A percentile compares a stretch with the other conserved stretches of the same genome.
Evolutionary conservation across 1,139 yeast genomes (phyloP).

Genomic region (Blastobotrys malaysiensis): DNA sequence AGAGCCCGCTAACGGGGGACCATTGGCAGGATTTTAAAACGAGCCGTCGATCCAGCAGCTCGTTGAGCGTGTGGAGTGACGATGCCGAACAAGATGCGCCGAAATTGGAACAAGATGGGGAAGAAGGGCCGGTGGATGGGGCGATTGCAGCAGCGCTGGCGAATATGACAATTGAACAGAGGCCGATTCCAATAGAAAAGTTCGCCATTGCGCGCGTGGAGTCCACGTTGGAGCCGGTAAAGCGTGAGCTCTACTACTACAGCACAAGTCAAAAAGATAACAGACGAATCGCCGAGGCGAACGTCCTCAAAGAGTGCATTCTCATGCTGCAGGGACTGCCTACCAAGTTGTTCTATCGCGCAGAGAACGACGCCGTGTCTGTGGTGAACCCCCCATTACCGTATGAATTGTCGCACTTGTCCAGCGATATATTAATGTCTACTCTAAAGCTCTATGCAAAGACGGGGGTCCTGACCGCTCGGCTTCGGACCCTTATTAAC

Average conservation of each 20-base stretch:
- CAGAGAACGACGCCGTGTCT: not conserved
- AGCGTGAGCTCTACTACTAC: not conserved
- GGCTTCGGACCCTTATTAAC: conserved; percentile 17
- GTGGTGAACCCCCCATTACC: not conserved
- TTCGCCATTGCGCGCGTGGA: not conserved
- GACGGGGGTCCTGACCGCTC: conserved; percentile 15
- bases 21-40: conserved; percentile 20
- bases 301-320: conserved; percentile 18
- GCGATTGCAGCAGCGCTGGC: not conserved
- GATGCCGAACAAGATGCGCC: conserved; percentile 9
- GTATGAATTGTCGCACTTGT: conserved; percentile 11
- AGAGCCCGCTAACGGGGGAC: conserved; percentile 24
- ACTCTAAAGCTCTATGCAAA: conserved; percentile 13
- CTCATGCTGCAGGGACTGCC: conserved; percentile 18
- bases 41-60: not conserved
- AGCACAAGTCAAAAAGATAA: not conserved
- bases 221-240: not conserved
- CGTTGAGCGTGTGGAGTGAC: conserved; percentile 5
- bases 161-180: not conserved
- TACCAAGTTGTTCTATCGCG: conserved; percentile 8
- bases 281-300: conserved; percentile 10
- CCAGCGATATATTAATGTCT: conserved; percentile 10
- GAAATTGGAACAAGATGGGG: conserved; percentile 1
- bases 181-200: not conserved
- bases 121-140: not conserved